These are phyloP conservation scores for Musa schizocarpa DNA, from an alignment of 176 grass and related monocot genomes.

Conservation along the genomic window DNA sequence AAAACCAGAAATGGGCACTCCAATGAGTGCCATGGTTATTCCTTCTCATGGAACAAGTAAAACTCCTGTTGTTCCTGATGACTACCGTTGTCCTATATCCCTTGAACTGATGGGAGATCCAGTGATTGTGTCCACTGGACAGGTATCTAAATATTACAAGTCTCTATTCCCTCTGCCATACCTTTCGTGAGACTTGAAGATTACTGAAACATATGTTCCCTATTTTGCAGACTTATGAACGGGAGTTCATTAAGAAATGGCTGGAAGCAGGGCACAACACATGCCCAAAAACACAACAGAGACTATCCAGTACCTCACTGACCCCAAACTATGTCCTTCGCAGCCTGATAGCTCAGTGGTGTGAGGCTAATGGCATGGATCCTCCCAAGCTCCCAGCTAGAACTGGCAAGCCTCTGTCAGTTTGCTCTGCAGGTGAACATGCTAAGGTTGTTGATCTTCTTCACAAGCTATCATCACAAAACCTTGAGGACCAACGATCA, in stretches of 20 bases:
- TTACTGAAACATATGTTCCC: background rate
- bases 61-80: constrained; percentile 9
- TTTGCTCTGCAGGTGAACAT: constrained; percentile 7
- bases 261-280: constrained; percentile 8
- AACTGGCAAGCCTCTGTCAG: constrained; percentile 2
- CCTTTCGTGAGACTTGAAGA: background rate
- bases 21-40: background rate
- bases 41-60: background rate
- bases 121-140: constrained; percentile 19
- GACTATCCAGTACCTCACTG: background rate
- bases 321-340: constrained; percentile 23
- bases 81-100: constrained; percentile 16
- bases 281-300: constrained; percentile 19
- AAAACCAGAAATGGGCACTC: constrained; percentile 7
- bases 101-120: constrained; percentile 15
- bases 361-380: constrained; percentile 14
- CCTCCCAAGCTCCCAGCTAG: constrained; percentile 4
- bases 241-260: constrained; percentile 19
- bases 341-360: constrained; percentile 17
- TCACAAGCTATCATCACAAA: constrained; percentile 4
- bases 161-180: background rate
- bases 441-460: constrained; percentile 12
- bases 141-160: background rate
- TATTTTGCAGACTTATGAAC: constrained; percentile 20
- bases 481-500: constrained; percentile 9